Evolutionary conservation across 768 basidiomycete genomes (phyloP).

Genomic region (Asterophora parasitica): DNA sequence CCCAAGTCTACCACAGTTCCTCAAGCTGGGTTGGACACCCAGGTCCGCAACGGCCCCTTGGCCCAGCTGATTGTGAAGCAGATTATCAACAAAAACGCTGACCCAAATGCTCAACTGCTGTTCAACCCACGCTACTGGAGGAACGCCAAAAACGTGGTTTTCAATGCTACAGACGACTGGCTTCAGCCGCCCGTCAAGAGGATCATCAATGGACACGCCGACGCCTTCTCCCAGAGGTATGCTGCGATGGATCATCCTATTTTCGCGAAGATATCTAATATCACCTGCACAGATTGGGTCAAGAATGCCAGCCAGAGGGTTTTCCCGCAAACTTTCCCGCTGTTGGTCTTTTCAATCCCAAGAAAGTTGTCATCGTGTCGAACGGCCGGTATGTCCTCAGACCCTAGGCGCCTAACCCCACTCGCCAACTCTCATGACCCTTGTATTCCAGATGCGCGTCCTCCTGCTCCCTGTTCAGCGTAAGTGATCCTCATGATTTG

Average conservation of each 20-base stretch:
- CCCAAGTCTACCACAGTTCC: too few species aligned
- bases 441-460: conserved; percentile 36
- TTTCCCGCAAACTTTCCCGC: conserved; percentile 30
- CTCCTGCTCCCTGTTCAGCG: conserved; percentile 43
- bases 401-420: not conserved
- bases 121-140: conserved; percentile 49
- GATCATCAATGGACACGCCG: conserved; percentile 42
- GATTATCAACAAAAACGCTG: conserved; percentile 35
- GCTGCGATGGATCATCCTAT: not conserved
- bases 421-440: not conserved
- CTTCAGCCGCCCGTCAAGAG: conserved; percentile 36
- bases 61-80: conserved; percentile 42
- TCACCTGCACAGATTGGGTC: conserved; percentile 31
- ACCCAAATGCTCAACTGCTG: conserved; percentile 39
- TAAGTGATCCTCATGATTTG: conserved; percentile 20
- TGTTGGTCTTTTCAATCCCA: conserved; percentile 42
- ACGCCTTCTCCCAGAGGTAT: conserved; percentile 48
- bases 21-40: too few species aligned
- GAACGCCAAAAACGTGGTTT: conserved; percentile 40
- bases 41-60: too few species aligned
- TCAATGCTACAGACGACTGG: conserved; percentile 42
- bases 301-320: conserved; percentile 37
- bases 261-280: not conserved
- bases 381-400: conserved; percentile 40
- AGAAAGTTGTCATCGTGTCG: conserved; percentile 48